Conservation (phyloP, 805 yeast genomes). For the Candida wancherniae region DNA sequence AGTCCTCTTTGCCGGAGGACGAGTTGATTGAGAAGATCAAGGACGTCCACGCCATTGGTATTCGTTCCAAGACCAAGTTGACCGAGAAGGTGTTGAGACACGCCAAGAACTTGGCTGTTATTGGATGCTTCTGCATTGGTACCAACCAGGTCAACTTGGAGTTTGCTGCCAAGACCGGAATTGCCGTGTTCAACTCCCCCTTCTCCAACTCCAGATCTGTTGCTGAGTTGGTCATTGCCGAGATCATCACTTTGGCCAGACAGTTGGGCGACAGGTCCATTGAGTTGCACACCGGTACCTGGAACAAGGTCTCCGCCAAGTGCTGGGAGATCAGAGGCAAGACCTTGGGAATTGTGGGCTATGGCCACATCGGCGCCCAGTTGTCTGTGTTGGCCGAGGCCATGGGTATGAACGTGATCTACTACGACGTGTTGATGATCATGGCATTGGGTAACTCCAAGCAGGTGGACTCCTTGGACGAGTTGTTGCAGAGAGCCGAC, state of each 20-base stretch:
- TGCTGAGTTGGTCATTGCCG: slow-evolving; percentile 95
- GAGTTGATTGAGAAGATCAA: slow-evolving; percentile 91
- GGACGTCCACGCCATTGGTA: slow-evolving; percentile 95
- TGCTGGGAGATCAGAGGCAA: slow-evolving; percentile 99
- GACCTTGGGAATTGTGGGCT: slow-evolving; percentile 94
- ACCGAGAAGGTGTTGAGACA: slow-evolving; percentile 72
- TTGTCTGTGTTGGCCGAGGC: slow-evolving; percentile 95
- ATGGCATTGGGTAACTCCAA: slow-evolving; percentile 97
- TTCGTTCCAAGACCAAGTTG: slow-evolving; percentile 92
- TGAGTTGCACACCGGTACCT: slow-evolving; percentile 92
- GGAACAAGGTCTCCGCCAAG: slow-evolving; percentile 93
- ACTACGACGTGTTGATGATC: slow-evolving; percentile 86
- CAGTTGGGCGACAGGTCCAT: slow-evolving; percentile 95
- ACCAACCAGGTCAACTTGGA: slow-evolving; percentile 96
- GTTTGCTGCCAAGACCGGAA: slow-evolving; percentile 86
- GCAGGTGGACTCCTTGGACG: slow-evolving; percentile 83
- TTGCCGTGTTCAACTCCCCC: slow-evolving; percentile 97
- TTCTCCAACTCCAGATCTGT: slow-evolving; percentile 98
- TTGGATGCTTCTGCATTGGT: slow-evolving; percentile 99
- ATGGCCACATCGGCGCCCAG: slow-evolving; percentile 98
- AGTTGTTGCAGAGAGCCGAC: slow-evolving; percentile 74
- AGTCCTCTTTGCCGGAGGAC: slow-evolving; percentile 83
- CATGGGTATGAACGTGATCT: slow-evolving; percentile 94
- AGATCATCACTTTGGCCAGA: slow-evolving; percentile 89
- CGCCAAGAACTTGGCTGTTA: slow-evolving; percentile 82